Evolutionary conservation across 345 rosid genomes (phyloP).

Genomic region (Bruguiera parviflora): DNA sequence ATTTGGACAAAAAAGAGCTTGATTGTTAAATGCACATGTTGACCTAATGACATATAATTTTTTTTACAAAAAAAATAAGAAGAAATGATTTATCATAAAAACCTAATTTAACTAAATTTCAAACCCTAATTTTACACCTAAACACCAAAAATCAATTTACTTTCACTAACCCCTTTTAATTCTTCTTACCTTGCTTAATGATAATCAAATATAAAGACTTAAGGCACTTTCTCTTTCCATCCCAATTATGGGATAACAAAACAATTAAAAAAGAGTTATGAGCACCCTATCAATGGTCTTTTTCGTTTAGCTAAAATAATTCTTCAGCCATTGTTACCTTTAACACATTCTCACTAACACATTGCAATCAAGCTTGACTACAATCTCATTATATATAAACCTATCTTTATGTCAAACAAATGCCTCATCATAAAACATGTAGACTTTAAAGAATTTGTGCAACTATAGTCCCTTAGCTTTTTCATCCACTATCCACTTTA

Average conservation of each 20-base stretch:
- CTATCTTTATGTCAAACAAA: not conserved
- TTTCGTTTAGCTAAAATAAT: conserved; percentile 68
- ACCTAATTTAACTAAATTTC: too few relatives aligned
- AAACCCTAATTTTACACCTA: too few relatives aligned
- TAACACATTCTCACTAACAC: conserved; percentile 26
- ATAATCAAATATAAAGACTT: conserved; percentile 8
- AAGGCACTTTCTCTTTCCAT: conserved; percentile 45
- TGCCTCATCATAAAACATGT: conserved; percentile 18
- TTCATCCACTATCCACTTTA: conserved; percentile 21
- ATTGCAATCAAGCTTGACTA: conserved; percentile 16
- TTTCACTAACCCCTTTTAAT: too few relatives aligned
- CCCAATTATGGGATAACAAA: conserved; percentile 47
- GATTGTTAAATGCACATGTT: too few relatives aligned
- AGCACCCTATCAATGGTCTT: conserved; percentile 47
- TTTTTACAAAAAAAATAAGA: too few relatives aligned
- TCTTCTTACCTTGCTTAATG: too few relatives aligned
- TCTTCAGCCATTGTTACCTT: conserved; percentile 53
- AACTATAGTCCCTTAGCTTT: conserved; percentile 28
- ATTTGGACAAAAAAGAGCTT: too few relatives aligned
- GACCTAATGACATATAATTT: too few relatives aligned
- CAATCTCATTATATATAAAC: conserved; percentile 22
- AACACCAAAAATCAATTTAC: too few relatives aligned
- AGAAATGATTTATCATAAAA: too few relatives aligned
- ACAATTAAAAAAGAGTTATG: conserved; percentile 56
- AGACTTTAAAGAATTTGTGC: conserved; percentile 26